phyloP scores from a whole-genome alignment of 306 rosid genomes.

The Adenanthera pavonina region DNA sequence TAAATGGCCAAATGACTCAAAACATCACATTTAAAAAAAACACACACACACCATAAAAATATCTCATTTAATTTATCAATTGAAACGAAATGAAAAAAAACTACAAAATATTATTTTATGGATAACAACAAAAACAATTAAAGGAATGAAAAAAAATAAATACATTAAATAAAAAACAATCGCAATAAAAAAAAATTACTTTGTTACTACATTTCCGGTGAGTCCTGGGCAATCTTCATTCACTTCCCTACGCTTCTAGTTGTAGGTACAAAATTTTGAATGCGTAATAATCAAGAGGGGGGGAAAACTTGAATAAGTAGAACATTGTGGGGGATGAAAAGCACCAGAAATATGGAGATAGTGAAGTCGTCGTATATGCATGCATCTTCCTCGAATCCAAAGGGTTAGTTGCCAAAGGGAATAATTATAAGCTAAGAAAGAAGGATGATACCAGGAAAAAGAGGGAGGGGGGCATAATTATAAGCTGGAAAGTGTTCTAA shows the following conservation, averaged over 20 bases:
- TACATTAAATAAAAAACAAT: neutral
- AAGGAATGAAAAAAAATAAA: neutral
- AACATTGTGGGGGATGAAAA: constrained; percentile 6
- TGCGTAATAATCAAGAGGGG: neutral
- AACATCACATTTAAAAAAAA: too few relatives aligned
- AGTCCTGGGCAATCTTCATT: constrained; percentile 6
- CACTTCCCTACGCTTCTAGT: constrained; percentile 38
- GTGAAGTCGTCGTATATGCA: neutral
- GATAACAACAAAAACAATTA: neutral
- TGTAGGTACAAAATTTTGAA: constrained; percentile 42
- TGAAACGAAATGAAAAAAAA: neutral
- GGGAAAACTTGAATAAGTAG: constrained; percentile 24
- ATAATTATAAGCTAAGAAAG: constrained; percentile 22
- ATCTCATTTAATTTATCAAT: neutral
- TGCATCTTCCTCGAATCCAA: neutral
- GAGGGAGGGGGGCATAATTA: too few relatives aligned
- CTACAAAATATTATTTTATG: neutral
- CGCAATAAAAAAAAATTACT: neutral
- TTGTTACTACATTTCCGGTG: neutral
- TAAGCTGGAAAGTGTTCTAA: too few relatives aligned
- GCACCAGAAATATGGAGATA: constrained; percentile 8
- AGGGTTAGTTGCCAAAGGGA: constrained; percentile 36
- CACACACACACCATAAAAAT: too few relatives aligned
- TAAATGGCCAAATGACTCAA: too few relatives aligned
- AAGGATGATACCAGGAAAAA: neutral